Evolutionary conservation across 345 rosid genomes (phyloP).

Genomic region (Populus ilicifolia): DNA sequence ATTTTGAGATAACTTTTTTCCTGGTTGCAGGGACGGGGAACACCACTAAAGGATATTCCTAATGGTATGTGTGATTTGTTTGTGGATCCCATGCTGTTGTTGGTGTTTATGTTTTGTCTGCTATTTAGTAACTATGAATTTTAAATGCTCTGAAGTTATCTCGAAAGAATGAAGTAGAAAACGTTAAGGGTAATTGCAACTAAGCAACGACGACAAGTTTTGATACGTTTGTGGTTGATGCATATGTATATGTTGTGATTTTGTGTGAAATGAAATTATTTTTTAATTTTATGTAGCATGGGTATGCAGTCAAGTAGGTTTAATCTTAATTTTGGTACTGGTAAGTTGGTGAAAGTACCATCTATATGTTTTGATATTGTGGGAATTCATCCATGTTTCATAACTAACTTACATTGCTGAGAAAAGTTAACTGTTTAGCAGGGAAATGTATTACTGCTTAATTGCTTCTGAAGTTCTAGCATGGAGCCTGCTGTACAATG

Average conservation of each 20-base stretch:
- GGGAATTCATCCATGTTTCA: background rate
- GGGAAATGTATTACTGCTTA: background rate
- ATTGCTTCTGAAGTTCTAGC: background rate
- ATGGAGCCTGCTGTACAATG: background rate
- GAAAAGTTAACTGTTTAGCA: background rate
- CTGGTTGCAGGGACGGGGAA: constrained; percentile 70
- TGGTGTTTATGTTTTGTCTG: background rate
- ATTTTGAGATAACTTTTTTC: background rate
- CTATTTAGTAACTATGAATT: background rate
- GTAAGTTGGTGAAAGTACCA: background rate
- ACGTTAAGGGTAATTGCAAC: background rate
- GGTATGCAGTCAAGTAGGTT: background rate
- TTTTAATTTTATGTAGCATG: background rate
- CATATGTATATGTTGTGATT: background rate
- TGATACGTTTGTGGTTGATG: background rate
- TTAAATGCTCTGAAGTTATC: background rate
- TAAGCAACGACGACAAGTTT: background rate
- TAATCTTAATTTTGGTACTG: background rate
- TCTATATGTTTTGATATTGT: background rate
- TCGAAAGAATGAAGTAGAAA: background rate
- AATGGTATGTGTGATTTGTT: constrained; percentile 48
- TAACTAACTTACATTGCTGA: background rate
- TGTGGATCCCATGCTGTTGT: background rate
- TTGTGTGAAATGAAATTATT: background rate
- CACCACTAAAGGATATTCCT: constrained; percentile 83